These are phyloP conservation scores for Lachnellula hyalina DNA, from an alignment of 2,329 filamentous ascomycete genomes.

Conservation along the genomic window DNA sequence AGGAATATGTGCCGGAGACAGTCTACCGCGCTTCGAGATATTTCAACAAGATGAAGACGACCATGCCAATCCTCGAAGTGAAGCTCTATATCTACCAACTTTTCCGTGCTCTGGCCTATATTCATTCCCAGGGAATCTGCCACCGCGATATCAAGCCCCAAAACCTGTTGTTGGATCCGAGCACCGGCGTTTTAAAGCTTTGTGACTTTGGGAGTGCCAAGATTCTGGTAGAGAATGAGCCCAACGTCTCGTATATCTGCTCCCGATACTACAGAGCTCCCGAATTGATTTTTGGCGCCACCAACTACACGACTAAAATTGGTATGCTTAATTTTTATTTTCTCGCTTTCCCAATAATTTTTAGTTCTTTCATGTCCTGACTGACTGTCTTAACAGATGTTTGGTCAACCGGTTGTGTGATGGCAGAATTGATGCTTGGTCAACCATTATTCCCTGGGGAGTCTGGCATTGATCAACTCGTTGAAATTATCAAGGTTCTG, in stretches of 20 bases:
- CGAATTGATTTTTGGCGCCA: slow-evolving; percentile 96
- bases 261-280: slow-evolving; percentile 97
- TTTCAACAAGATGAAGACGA: slow-evolving; percentile 99
- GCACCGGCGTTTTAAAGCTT: slow-evolving; percentile 87
- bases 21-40: slow-evolving; percentile 97
- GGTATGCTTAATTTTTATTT: slow-evolving; percentile 55
- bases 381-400: slow-evolving; percentile 59
- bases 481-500: slow-evolving; percentile 98
- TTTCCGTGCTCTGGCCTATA: slow-evolving; percentile 96
- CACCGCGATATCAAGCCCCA: slow-evolving; percentile 99
- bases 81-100: slow-evolving; percentile 99
- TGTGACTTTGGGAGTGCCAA: slow-evolving; percentile 99
- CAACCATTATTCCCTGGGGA: slow-evolving; percentile 97
- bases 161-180: slow-evolving; percentile 89
- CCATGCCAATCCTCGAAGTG: slow-evolving; percentile 97
- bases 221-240: slow-evolving; percentile 97
- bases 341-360: neutral
- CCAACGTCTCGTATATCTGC: slow-evolving; percentile 99
- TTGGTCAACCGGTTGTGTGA: slow-evolving; percentile 98
- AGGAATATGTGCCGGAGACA: slow-evolving; percentile 97
- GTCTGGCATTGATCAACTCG: slow-evolving; percentile 95
- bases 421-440: slow-evolving; percentile 98
- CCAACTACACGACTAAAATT: slow-evolving; percentile 99
- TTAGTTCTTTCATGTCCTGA: slow-evolving; percentile 14
- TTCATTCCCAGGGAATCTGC: slow-evolving; percentile 98